Conservation (phyloP, 805 yeast genomes). For the Priceomyces fermenticarens region DNA sequence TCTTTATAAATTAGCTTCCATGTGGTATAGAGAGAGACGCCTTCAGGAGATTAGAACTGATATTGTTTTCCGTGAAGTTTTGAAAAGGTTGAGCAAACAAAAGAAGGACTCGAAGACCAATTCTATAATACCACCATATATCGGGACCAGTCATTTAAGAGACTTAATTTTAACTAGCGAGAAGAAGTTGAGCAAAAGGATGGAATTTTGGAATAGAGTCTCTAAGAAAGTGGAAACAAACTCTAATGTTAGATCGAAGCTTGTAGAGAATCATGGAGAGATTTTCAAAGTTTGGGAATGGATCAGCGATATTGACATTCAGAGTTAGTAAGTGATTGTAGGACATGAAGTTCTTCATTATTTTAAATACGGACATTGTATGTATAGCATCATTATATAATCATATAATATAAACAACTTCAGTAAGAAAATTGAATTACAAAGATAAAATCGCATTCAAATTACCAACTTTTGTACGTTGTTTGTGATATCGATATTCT, state of each 20-base stretch:
- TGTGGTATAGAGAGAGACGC: conserved; percentile 35
- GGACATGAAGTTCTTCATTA: no score
- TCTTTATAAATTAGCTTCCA: conserved; percentile 13
- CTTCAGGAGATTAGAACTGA: conserved; percentile 41
- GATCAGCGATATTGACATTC: conserved; percentile 41
- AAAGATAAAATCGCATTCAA: not conserved
- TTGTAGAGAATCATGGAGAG: conserved; percentile 80
- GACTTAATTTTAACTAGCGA: conserved; percentile 54
- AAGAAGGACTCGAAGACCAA: conserved; percentile 25
- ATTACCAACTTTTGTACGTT: conserved; percentile 3
- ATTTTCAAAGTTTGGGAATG: conserved; percentile 88
- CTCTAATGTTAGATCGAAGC: conserved; percentile 58
- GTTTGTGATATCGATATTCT: conserved; percentile 13
- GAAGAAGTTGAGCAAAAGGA: conserved; percentile 34
- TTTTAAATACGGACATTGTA: no score
- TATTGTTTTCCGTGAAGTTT: conserved; percentile 45
- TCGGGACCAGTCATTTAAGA: conserved; percentile 71
- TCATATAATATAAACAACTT: no score
- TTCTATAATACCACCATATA: conserved; percentile 39
- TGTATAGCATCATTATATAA: no score
- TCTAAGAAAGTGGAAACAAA: conserved; percentile 57
- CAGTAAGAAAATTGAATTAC: no score
- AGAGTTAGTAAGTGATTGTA: conserved; percentile 1
- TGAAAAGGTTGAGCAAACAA: conserved; percentile 50
- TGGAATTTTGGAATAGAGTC: conserved; percentile 59